A percentile compares a stretch with the other conserved stretches of the same genome.
These are phyloP conservation scores for Cymbidium sinense DNA, from an alignment of 106 monocot genomes.

Conservation along the genomic window DNA sequence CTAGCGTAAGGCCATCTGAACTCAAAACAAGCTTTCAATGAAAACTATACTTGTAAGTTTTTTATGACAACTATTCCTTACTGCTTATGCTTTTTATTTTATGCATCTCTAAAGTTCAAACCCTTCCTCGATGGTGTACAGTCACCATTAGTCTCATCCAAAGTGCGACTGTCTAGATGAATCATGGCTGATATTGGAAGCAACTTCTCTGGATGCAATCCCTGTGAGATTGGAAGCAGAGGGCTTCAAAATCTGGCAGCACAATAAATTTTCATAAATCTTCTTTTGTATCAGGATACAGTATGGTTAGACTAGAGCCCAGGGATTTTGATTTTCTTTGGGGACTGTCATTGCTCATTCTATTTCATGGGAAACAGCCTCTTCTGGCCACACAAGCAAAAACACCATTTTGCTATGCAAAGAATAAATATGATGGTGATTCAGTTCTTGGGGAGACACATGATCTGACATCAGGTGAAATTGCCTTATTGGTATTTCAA, in stretches of 20 bases:
- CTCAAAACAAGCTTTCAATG: not conserved
- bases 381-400: conserved; percentile 9
- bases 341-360: conserved; percentile 65
- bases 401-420: conserved; percentile 10
- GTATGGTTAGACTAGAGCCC: conserved; percentile 66
- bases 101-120: conserved; percentile 45
- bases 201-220: conserved; percentile 59
- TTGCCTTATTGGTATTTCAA: conserved; percentile 38
- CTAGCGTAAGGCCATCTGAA: conserved; percentile 38
- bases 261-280: conserved; percentile 19
- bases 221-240: conserved; percentile 41
- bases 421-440: conserved; percentile 12
- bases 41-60: not conserved
- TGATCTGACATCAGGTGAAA: conserved; percentile 27
- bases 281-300: conserved; percentile 43
- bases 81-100: not conserved
- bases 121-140: conserved; percentile 96
- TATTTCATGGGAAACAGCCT: conserved; percentile 52
- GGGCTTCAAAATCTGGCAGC: conserved; percentile 1
- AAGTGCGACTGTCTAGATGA: conserved; percentile 74
- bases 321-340: conserved; percentile 77
- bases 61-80: not conserved
- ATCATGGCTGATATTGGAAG: conserved; percentile 73
- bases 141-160: conserved; percentile 68
- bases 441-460: conserved; percentile 16